phyloP scores from a whole-genome alignment of 2,329 filamentous ascomycete species.

The Triangularia verruculosa region DNA sequence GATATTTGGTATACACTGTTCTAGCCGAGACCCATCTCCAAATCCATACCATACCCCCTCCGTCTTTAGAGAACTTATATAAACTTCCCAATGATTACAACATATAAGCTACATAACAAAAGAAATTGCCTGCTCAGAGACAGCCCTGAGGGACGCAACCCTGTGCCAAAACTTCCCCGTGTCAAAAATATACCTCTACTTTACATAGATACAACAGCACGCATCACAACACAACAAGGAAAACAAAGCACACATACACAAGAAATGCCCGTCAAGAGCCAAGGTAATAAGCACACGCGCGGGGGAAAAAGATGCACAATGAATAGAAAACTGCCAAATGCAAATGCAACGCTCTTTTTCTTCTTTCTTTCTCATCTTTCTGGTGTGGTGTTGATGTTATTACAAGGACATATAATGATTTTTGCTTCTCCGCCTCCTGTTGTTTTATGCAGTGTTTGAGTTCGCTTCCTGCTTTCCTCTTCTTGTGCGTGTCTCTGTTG shows the following conservation, averaged over 20 bases:
- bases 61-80: no score
- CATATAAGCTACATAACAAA: background rate
- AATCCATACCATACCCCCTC: no score
- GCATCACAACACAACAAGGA: no score
- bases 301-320: background rate
- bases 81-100: background rate
- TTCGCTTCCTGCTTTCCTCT: background rate
- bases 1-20: no score
- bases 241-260: no score
- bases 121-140: background rate
- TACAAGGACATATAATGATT: constrained; percentile 9
- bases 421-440: background rate
- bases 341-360: background rate
- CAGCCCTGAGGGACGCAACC: background rate
- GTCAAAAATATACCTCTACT: background rate
- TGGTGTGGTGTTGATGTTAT: constrained; percentile 1
- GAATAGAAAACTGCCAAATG: background rate
- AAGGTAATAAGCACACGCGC: background rate
- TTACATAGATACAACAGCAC: background rate
- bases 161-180: background rate
- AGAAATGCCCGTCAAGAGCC: no score
- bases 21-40: no score
- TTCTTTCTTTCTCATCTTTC: background rate
- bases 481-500: background rate
- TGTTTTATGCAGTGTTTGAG: background rate